Base-by-base conservation (phyloP, 768 basidiomycete species). In the Boletus vermiculosoides region DNA sequence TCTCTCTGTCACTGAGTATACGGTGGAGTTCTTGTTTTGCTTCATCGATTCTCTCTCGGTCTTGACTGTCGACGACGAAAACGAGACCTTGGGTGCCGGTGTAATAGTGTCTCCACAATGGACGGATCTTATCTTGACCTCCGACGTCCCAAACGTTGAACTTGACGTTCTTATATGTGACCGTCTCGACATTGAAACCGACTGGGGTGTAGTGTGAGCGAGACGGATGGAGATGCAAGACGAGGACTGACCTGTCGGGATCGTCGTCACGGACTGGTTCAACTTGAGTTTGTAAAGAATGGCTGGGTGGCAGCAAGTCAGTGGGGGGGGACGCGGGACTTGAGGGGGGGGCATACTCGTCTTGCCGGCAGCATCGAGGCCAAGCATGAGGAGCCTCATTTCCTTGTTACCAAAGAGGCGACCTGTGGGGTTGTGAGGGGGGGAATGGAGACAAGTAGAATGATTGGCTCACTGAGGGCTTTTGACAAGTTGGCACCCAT, bases 41-140 rank as follows among this genome's bases (percentile, higher is more conserved):
- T 76, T 98, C 96, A 71, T 98, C 94, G 68, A 98, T 89, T 57
- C 96, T 85, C 66, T 96, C 94, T 58, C 92, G 79, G 73, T 98
- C 96, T 69, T 94, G 92, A 60, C 93, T 95, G 76, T 98, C 96
- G 56, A 98, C 94, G 55, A 98, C 96, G 71, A 97, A 98, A 54
- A 98, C 95, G 61, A 98, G 86, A 55, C 95, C 96, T 76, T 98
- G 96, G 1, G 96, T 98, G 58, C 96, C 96, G 13, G 96, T 98
- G 78, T 98, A 98, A 75, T 98, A 98, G 75, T 98, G 96, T 76
- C 96, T 83, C 96, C 96, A 98, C 41, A 98, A 80, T 25, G 96
- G 96, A 50, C 96, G 83, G 69, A 98, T 98, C 83, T 98, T 98
- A 80, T 98, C 96, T 77, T 98, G 96, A n/a, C 96, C 96, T 66